Evolutionary conservation across 2,329 filamentous ascomycete species (phyloP).

Genomic region (Pseudogymnoascus sp.): DNA sequence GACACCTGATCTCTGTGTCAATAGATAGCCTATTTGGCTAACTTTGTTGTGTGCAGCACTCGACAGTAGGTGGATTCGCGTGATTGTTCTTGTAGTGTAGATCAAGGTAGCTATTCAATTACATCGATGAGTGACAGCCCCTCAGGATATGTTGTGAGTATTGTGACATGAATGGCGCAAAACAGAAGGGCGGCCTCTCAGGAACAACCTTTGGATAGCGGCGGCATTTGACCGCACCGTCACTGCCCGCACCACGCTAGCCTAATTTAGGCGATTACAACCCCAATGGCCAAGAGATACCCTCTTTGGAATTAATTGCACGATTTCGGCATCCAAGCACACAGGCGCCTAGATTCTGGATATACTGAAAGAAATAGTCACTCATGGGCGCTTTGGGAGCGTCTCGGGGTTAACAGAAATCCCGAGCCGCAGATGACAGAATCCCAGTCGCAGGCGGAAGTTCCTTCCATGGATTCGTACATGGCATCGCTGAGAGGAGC

Average conservation of each 20-base stretch:
- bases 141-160: conserved; percentile 8
- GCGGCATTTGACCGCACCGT: conserved; percentile 4
- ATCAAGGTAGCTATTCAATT: background rate
- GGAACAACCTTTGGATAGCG: conserved; percentile 10
- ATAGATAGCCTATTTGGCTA: background rate
- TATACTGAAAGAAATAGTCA: conserved; percentile 4
- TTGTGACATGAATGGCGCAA: conserved; percentile 9
- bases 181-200: conserved; percentile 1
- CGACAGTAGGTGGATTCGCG: background rate
- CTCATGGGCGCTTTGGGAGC: conserved; percentile 7
- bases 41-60: background rate
- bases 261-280: conserved; percentile 11
- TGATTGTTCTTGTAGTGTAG: background rate
- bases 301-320: conserved; percentile 3
- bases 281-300: conserved; percentile 10
- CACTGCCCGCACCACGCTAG: conserved; percentile 9
- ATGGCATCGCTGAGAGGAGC: conserved; percentile 1
- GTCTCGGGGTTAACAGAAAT: conserved; percentile 4
- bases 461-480: conserved; percentile 10
- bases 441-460: background rate
- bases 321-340: background rate
- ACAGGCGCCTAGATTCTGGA: conserved; percentile 7
- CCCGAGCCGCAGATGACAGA: conserved; percentile 10
- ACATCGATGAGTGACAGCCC: background rate
- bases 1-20: conserved; percentile 1